Conservation (phyloP, 2,329 filamentous ascomycete genomes). For the Xylariaceae sp. region DNA sequence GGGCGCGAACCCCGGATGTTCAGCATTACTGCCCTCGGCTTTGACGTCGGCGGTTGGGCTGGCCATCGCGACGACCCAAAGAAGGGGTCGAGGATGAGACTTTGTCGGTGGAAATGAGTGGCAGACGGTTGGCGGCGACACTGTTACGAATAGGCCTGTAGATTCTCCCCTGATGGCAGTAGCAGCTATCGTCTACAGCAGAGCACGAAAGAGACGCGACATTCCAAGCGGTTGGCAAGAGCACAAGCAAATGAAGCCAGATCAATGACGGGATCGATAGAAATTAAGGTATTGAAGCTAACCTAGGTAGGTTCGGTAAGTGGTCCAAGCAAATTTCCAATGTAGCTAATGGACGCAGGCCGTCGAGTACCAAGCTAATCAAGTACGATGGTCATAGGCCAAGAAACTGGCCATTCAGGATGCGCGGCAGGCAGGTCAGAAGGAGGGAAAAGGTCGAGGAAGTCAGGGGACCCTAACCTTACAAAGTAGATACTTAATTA, state of each 20-base stretch:
- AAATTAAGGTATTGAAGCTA: neutral
- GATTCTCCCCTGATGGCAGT: slow-evolving; percentile 1
- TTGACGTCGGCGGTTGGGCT: slow-evolving; percentile 10
- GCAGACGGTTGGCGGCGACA: neutral
- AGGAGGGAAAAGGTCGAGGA: neutral
- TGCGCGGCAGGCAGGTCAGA: neutral
- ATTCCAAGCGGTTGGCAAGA: slow-evolving; percentile 8
- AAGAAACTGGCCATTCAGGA: slow-evolving; percentile 1
- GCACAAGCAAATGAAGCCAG: neutral
- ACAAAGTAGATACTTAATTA: too few species aligned
- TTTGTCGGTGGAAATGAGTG: slow-evolving; percentile 1
- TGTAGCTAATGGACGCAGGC: slow-evolving; percentile 2
- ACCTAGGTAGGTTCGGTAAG: neutral
- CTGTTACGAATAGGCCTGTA: neutral
- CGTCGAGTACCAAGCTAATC: slow-evolving; percentile 8
- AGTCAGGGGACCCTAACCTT: too few species aligned
- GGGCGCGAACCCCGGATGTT: slow-evolving; percentile 48
- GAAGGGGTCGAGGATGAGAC: slow-evolving; percentile 1
- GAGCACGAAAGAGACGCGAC: slow-evolving; percentile 5
- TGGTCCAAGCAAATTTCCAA: too few species aligned
- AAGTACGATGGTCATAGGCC: slow-evolving; percentile 7
- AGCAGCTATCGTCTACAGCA: slow-evolving; percentile 7
- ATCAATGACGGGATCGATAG: neutral
- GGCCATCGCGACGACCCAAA: slow-evolving; percentile 16
- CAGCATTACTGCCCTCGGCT: slow-evolving; percentile 9